These are phyloP conservation scores for Astrothelium macrocarpum DNA, from an alignment of 495 filamentous ascomycete species.

Conservation along the genomic window DNA sequence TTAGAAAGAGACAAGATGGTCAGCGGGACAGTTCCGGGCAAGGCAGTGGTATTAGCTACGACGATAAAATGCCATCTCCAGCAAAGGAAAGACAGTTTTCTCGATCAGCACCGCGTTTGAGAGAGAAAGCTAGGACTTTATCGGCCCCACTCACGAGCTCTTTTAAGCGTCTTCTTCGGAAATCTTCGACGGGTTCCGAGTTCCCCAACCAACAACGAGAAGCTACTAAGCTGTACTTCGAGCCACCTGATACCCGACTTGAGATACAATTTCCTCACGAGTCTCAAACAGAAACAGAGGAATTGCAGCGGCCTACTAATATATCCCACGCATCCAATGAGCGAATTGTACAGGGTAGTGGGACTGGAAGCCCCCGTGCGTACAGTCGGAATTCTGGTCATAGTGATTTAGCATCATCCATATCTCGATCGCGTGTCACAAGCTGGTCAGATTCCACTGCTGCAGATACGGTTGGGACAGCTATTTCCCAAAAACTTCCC, in stretches of 20 bases:
- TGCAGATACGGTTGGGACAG: constrained; percentile 42
- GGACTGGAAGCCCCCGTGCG: not conserved
- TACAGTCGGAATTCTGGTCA: not conserved
- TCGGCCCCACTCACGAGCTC: constrained; percentile 17
- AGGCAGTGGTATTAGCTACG: not conserved
- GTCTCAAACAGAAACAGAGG: not conserved
- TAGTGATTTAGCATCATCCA: not conserved
- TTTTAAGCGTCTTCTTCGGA: constrained; percentile 18
- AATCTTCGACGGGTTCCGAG: constrained; percentile 12
- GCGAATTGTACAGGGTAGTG: not conserved
- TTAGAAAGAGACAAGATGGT: not conserved
- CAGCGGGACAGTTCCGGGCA: not conserved
- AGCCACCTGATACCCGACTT: not conserved
- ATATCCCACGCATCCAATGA: not conserved
- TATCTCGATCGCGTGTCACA: constrained; percentile 50
- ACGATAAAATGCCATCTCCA: not conserved
- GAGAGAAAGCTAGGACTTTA: constrained; percentile 14
- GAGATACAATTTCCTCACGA: not conserved
- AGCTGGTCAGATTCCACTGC: constrained; percentile 63
- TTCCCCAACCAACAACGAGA: constrained; percentile 20
- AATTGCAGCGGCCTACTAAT: not conserved
- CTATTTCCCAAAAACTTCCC: constrained; percentile 45
- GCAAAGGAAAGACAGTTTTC: not conserved
- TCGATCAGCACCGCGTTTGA: not conserved
- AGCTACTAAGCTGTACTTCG: constrained; percentile 17